Percentiles rank a stretch among this genome's conserved stretches.
Conservation (phyloP, 352 stramenopile species). For the Blastocystis sp. region DNA sequence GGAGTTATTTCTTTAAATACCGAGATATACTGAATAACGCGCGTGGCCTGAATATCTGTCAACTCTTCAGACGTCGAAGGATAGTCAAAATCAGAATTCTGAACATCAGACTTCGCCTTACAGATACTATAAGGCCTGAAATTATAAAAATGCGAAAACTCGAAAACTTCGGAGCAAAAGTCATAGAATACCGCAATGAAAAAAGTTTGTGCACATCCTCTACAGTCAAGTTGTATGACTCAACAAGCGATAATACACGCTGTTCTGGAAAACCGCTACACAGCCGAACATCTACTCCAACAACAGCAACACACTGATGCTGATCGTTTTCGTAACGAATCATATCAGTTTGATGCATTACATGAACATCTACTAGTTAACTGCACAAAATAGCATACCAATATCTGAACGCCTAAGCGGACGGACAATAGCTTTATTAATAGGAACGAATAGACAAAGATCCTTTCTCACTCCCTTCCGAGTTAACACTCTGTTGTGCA, state of each 20-base stretch:
- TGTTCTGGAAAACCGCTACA: background rate
- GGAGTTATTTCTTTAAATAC: background rate
- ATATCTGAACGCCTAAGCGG: background rate
- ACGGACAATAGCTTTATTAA: background rate
- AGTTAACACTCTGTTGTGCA: background rate
- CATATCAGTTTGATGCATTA: background rate
- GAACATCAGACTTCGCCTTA: background rate
- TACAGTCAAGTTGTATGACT: background rate
- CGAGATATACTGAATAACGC: background rate
- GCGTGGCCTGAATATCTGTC: background rate
- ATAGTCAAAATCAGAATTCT: background rate
- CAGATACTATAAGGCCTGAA: background rate
- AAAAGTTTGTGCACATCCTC: background rate
- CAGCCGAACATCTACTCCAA: background rate
- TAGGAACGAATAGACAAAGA: slow-evolving; percentile 2
- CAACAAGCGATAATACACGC: background rate
- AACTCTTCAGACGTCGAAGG: background rate
- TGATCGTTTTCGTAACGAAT: background rate
- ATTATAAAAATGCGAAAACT: background rate
- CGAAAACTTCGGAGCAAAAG: background rate
- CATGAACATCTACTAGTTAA: background rate
- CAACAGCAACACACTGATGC: background rate
- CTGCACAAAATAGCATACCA: background rate
- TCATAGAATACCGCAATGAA: background rate
- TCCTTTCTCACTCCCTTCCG: background rate